phyloP scores from a whole-genome alignment of 2,329 filamentous ascomycete species.

The Alternaria incomplexa region DNA sequence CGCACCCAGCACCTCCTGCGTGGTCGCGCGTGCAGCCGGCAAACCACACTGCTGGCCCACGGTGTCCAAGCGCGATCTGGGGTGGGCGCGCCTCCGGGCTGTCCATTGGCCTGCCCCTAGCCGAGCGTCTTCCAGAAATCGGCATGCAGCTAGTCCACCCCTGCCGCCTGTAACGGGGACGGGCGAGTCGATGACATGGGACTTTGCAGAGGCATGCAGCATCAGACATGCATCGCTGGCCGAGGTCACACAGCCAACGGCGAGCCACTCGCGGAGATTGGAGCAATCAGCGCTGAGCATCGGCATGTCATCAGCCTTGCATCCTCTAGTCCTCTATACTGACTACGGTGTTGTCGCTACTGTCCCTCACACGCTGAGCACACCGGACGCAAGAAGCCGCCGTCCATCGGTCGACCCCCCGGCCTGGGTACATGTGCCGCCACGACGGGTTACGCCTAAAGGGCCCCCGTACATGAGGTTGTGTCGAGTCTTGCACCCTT shows the following conservation, averaged over 20 bases:
- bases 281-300: constrained; percentile 33
- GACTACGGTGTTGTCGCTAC: too few relatives aligned
- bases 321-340: constrained; percentile 1
- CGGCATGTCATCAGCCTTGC: constrained; percentile 32
- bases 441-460: constrained; percentile 30
- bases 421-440: constrained; percentile 37
- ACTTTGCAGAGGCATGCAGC: constrained; percentile 30
- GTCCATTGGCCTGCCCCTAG: constrained; percentile 28
- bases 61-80: constrained; percentile 42
- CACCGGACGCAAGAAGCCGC: constrained; percentile 23
- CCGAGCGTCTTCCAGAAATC: constrained; percentile 46
- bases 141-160: constrained; percentile 25
- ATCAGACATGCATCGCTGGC: constrained; percentile 30
- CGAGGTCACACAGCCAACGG: constrained; percentile 40
- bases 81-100: constrained; percentile 25
- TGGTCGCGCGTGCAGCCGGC: constrained; percentile 37
- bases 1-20: constrained; percentile 34
- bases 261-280: constrained; percentile 41
- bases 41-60: constrained; percentile 42
- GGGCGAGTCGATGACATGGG: constrained; percentile 27
- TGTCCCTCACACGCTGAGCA: too few relatives aligned
- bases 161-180: constrained; percentile 31
- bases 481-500: constrained; percentile 19
- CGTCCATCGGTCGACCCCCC: constrained; percentile 21
- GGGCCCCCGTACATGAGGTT: constrained; percentile 10